Conservation (phyloP, 345 rosid species). For the Salix exigua region DNA sequence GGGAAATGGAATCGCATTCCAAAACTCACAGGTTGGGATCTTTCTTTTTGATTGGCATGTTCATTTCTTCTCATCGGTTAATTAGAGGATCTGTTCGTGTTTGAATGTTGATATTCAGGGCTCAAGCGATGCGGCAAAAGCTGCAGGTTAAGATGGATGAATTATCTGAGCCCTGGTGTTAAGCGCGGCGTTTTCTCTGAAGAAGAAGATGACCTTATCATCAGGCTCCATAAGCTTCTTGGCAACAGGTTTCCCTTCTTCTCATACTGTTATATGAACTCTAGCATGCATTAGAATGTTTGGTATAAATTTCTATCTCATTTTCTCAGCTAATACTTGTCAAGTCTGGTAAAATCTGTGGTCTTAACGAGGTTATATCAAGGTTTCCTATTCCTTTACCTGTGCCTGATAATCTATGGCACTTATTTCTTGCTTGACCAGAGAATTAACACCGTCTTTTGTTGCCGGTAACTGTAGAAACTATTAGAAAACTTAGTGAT, state of each 20-base stretch:
- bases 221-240: conserved; percentile 40
- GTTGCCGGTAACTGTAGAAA: no score
- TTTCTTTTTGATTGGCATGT: not conserved
- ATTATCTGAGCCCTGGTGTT: conserved; percentile 38
- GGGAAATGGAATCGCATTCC: conserved; percentile 63
- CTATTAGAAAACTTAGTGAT: no score
- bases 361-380: no score
- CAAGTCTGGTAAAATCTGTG: no score
- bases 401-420: no score
- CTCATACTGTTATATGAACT: not conserved
- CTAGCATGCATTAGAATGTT: no score
- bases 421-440: no score
- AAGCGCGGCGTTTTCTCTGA: conserved; percentile 37
- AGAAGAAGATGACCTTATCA: conserved; percentile 44
- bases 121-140: conserved; percentile 43
- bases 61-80: no score
- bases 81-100: not conserved
- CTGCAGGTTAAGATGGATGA: conserved; percentile 41
- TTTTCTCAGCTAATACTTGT: no score
- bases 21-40: conserved; percentile 39
- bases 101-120: conserved; percentile 8
- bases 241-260: conserved; percentile 33
- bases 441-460: no score
- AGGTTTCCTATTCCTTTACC: no score
- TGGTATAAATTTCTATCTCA: no score